Percentiles rank a stretch among this genome's conserved stretches.
Conservation (phyloP, 129 eudicot genomes). For the Saposhnikovia divaricata region DNA sequence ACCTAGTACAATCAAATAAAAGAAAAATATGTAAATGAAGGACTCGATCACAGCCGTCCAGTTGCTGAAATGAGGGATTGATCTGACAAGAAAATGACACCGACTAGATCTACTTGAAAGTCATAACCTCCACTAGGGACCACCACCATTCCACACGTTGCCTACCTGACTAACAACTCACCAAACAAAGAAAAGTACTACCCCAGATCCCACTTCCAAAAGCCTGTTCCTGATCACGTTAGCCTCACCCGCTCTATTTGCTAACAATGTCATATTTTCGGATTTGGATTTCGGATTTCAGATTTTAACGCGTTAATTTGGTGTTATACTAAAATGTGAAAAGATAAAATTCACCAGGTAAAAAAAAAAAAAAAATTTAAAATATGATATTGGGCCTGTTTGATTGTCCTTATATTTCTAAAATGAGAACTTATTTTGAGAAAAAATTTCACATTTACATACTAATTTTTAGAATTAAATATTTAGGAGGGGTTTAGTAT, state of each 20-base stretch:
- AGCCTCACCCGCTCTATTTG: neutral
- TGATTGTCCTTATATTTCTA: no score
- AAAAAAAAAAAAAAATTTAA: no score
- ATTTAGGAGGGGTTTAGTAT: no score
- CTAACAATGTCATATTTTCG: neutral
- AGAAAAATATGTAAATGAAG: neutral
- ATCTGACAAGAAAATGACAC: neutral
- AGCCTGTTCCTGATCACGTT: neutral
- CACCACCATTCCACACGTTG: neutral
- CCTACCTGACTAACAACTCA: neutral
- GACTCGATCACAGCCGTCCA: neutral
- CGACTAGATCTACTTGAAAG: neutral
- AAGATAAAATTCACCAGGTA: no score
- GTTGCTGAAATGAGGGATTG: no score
- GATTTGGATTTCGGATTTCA: no score
- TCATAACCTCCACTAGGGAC: neutral
- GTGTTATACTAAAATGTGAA: neutral
- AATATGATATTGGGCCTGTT: no score
- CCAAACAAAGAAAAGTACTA: conserved; percentile 3
- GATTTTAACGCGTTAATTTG: no score
- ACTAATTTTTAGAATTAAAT: no score
- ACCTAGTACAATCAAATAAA: neutral
- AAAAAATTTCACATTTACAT: no score
- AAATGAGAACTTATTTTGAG: no score
- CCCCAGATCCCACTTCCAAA: neutral